Evolutionary conservation across 768 basidiomycete species (phyloP), one percentile per base, ranked within the genome.

Genomic region (Termitomyces sp.): DNA sequence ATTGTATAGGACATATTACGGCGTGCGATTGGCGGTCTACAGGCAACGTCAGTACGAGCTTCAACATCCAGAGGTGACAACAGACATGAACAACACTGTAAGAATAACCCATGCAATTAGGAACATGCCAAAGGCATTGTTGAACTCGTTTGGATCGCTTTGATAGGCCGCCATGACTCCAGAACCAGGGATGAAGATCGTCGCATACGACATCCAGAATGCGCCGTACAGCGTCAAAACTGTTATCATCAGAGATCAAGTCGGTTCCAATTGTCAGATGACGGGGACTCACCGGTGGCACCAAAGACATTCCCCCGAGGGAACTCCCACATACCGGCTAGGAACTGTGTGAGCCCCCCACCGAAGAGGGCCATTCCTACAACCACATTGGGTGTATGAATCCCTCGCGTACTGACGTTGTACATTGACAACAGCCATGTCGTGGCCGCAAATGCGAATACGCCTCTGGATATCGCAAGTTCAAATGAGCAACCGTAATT

Each of bases 291-390:
- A 85, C 86, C 82, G 3, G 85, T 86, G 0, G 84, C 85, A 50
- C 80, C 82, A 51, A 87, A 88, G 2, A 75, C 72, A 57, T 88
- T 86, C 0, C 83, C 83, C 30, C 78, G 70, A 1, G 79, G 75
- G 58, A 82, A 79, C 66, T 83, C 81, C 88, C 88, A 90, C 83
- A 90, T 89, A 44, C 91, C 91, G 3, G 88, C 90, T 26, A 91
- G 64, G 58, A 93, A 74, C 63, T 93, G 91, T 10, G 75, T 78
- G n/a, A 92, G 81, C 45, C 91, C 91, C 26, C 91, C 90, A 45
- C 77, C 64, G 52, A 82, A 86, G 57, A 88, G 64, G 5, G 87
- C 84, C 88, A 92, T 88, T 30, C 89, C 91, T 44, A 89, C 75
- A 51, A 89, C 77, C 30, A 82, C 77, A 54, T 90, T 87, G 42